A percentile compares a stretch with the other conserved stretches of the same genome.
Evolutionary conservation across 495 filamentous ascomycete genomes (phyloP).

Genomic region (Mycothermus thermophilus): DNA sequence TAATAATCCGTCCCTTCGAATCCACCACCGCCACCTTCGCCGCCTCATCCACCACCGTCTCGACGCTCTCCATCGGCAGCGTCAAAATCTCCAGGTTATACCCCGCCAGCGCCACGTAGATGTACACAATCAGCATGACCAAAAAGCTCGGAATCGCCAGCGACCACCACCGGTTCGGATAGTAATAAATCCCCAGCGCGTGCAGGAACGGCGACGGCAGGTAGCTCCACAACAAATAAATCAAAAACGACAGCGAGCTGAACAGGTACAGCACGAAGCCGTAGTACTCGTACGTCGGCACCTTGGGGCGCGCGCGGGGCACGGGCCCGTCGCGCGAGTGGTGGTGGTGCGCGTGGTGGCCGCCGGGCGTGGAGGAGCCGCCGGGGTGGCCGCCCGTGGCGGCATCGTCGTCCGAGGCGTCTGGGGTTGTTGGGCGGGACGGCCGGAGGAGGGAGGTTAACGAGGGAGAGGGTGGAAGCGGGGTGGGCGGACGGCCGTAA

Average conservation of each 20-base stretch:
- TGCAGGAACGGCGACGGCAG: conserved; percentile 84
- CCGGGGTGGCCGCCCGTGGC: conserved; percentile 48
- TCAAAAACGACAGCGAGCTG: conserved; percentile 62
- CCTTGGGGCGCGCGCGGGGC: conserved; percentile 77
- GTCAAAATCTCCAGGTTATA: conserved; percentile 89
- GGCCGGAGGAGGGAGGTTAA: conserved; percentile 91
- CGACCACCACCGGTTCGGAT: conserved; percentile 94
- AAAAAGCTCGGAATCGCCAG: conserved; percentile 81
- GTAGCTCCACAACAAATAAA: conserved; percentile 91
- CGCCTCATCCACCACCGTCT: conserved; percentile 85
- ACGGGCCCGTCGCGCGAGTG: conserved; percentile 50
- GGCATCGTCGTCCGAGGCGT: conserved; percentile 74
- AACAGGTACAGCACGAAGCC: conserved; percentile 92
- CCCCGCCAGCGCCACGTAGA: conserved; percentile 81
- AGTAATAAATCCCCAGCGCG: conserved; percentile 89
- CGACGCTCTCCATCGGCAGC: conserved; percentile 60
- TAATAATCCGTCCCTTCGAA: conserved; percentile 44
- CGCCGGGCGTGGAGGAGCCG: background rate
- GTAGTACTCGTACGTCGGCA: conserved; percentile 98
- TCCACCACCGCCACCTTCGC: conserved; percentile 77
- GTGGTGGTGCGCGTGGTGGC: background rate
- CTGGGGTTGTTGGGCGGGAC: conserved; percentile 80
- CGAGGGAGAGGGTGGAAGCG: conserved; percentile 83
- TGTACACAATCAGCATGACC: conserved; percentile 78
- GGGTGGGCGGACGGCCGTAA: conserved; percentile 78